Conservation (phyloP, 2,329 filamentous ascomycete genomes). For the Talaromyces piceae region DNA sequence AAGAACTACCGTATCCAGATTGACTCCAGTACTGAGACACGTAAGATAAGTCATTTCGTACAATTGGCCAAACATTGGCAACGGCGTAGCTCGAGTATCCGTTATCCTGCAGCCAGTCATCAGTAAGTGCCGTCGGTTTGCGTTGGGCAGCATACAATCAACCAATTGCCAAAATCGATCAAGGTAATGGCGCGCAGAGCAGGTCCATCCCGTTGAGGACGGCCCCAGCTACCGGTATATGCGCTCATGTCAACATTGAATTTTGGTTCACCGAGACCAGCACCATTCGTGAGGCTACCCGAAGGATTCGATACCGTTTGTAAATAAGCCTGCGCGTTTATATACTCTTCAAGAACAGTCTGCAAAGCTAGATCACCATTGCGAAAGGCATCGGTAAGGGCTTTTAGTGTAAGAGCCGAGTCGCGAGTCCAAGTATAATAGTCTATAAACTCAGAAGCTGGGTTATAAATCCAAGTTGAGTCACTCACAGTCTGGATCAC, state of each 20-base stretch:
- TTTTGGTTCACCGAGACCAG: slow-evolving; percentile 64
- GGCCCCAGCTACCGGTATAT: slow-evolving; percentile 62
- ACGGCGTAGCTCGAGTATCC: slow-evolving; percentile 48
- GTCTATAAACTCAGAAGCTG: slow-evolving; percentile 43
- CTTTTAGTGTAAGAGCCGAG: slow-evolving; percentile 62
- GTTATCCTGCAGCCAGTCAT: slow-evolving; percentile 35
- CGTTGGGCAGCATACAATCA: slow-evolving; percentile 39
- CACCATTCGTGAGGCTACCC: slow-evolving; percentile 44
- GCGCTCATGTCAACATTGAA: slow-evolving; percentile 57
- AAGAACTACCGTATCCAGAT: slow-evolving; percentile 47
- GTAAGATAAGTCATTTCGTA: slow-evolving; percentile 69
- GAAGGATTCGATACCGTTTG: slow-evolving; percentile 65
- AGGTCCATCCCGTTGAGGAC: slow-evolving; percentile 73
- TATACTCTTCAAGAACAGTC: slow-evolving; percentile 58
- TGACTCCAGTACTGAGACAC: slow-evolving; percentile 48
- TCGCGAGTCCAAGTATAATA: slow-evolving; percentile 76
- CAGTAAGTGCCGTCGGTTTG: not conserved
- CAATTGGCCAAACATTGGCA: slow-evolving; percentile 61
- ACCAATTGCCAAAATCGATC: slow-evolving; percentile 64
- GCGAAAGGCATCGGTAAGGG: slow-evolving; percentile 59
- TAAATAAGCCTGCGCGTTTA: slow-evolving; percentile 58
- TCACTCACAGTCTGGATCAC: slow-evolving; percentile 45
- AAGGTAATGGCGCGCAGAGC: slow-evolving; percentile 67
- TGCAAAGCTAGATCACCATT: slow-evolving; percentile 53
- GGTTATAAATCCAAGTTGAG: slow-evolving; percentile 14